Conservation (phyloP, 2,329 filamentous ascomycete genomes). For the Trichoderma breve region DNA sequence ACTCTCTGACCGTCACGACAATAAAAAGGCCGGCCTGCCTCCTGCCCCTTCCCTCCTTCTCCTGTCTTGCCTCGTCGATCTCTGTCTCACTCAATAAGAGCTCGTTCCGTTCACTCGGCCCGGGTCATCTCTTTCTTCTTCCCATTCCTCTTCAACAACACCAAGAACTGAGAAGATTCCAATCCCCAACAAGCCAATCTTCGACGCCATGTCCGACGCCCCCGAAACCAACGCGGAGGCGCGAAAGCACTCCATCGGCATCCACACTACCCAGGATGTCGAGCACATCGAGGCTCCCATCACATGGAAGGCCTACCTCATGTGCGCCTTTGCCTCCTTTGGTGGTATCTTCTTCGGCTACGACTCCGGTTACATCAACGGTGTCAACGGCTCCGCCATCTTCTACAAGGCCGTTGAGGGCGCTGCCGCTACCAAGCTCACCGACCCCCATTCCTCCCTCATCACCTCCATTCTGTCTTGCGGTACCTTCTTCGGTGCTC, state of each 20-base stretch:
- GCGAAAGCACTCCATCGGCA: constrained; percentile 31
- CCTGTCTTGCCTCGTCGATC: constrained; percentile 24
- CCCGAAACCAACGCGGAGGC: constrained; percentile 24
- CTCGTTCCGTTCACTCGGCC: constrained; percentile 17
- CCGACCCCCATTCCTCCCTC: constrained; percentile 48
- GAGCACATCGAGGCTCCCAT: constrained; percentile 65
- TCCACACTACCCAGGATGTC: constrained; percentile 50
- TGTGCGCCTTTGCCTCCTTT: constrained; percentile 69
- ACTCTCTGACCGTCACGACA: constrained; percentile 23
- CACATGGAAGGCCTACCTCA: constrained; percentile 65
- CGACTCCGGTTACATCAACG: constrained; percentile 74
- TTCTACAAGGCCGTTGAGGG: constrained; percentile 55
- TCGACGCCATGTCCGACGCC: constrained; percentile 28
- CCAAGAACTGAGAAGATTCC: constrained; percentile 6
- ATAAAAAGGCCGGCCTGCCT: constrained; percentile 27
- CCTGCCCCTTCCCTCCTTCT: constrained; percentile 25
- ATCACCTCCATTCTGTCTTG: constrained; percentile 75
- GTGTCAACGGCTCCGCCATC: constrained; percentile 52
- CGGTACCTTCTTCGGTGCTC: constrained; percentile 74
- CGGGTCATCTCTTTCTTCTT: constrained; percentile 13
- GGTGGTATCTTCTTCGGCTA: constrained; percentile 77
- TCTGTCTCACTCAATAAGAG: constrained; percentile 24
- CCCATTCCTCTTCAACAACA: constrained; percentile 3
- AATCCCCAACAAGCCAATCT: not conserved
- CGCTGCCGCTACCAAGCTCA: constrained; percentile 34